These are phyloP conservation scores for Trypanosoma lewisi DNA, from an alignment of 208 protist genomes.

Conservation along the genomic window DNA sequence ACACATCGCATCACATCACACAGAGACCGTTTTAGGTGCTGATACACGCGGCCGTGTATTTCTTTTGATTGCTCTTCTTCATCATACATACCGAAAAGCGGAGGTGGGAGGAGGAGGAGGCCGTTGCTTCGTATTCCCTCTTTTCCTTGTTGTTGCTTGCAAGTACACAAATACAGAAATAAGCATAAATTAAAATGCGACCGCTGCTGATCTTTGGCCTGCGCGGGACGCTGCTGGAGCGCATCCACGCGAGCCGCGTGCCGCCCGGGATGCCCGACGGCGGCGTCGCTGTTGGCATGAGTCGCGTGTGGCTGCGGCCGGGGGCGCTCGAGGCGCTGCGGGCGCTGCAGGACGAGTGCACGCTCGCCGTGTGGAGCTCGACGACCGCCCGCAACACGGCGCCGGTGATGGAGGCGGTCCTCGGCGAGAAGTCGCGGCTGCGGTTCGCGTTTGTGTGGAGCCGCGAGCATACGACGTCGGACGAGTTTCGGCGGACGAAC, in stretches of 20 bases:
- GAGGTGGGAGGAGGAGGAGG: too few species aligned
- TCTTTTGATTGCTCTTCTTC: too few species aligned
- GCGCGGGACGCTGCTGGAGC: slow-evolving; percentile 83
- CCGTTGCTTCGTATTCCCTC: too few species aligned
- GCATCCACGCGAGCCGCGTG: slow-evolving; percentile 63
- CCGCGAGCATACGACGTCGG: slow-evolving; percentile 76
- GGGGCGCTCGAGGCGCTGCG: slow-evolving; percentile 57
- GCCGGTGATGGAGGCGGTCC: slow-evolving; percentile 76
- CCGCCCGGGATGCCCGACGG: slow-evolving; percentile 55
- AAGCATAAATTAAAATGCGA: too few species aligned
- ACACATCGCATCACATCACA: too few species aligned
- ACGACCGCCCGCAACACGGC: slow-evolving; percentile 82
- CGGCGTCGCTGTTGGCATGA: slow-evolving; percentile 71
- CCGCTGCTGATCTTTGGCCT: slow-evolving; percentile 83
- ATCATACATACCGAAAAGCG: too few species aligned
- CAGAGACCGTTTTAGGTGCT: too few species aligned
- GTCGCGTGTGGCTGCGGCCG: slow-evolving; percentile 81
- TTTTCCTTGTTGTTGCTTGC: too few species aligned
- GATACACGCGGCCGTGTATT: too few species aligned
- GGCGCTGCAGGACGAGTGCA: slow-evolving; percentile 67
- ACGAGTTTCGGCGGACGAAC: slow-evolving; percentile 75
- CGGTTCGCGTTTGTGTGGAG: slow-evolving; percentile 84
- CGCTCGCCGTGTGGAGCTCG: slow-evolving; percentile 86
- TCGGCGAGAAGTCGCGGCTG: slow-evolving; percentile 22
- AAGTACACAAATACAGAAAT: too few species aligned